Conservation (phyloP, 345 rosid species). For the Hibiscus mutabilis region DNA sequence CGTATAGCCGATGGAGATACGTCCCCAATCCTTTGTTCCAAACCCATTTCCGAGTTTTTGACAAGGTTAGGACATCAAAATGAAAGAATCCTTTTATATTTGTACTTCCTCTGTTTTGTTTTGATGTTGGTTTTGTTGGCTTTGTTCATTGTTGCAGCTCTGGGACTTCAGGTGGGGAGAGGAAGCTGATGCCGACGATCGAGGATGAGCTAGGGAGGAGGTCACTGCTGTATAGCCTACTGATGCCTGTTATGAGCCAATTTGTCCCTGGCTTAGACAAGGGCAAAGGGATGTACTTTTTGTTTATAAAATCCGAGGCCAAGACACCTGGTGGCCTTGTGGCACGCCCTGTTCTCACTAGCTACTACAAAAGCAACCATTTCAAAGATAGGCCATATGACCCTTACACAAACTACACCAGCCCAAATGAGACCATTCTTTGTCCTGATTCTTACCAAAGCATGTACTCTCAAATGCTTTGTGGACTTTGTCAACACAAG, state of each 20-base stretch:
- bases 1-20: constrained; percentile 91
- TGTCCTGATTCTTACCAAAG: constrained; percentile 75
- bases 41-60: constrained; percentile 91
- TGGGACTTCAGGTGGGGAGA: constrained; percentile 90
- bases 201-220: constrained; percentile 64
- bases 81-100: background rate
- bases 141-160: constrained; percentile 44
- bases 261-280: constrained; percentile 60
- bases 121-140: constrained; percentile 3
- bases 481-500: constrained; percentile 57
- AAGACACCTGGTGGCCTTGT: constrained; percentile 63
- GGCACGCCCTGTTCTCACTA: constrained; percentile 69
- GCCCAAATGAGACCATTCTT: constrained; percentile 73
- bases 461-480: constrained; percentile 74
- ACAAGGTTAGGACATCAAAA: constrained; percentile 55
- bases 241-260: constrained; percentile 80
- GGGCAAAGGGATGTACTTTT: constrained; percentile 78
- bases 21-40: constrained; percentile 77
- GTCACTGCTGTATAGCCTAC: constrained; percentile 55
- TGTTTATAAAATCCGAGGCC: constrained; percentile 65
- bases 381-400: constrained; percentile 59
- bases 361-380: constrained; percentile 67
- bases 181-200: constrained; percentile 72
- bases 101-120: background rate
- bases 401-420: constrained; percentile 74